Evolutionary conservation across 2,329 filamentous ascomycete species (phyloP).

Genomic region (Pezicula neosporulosa): DNA sequence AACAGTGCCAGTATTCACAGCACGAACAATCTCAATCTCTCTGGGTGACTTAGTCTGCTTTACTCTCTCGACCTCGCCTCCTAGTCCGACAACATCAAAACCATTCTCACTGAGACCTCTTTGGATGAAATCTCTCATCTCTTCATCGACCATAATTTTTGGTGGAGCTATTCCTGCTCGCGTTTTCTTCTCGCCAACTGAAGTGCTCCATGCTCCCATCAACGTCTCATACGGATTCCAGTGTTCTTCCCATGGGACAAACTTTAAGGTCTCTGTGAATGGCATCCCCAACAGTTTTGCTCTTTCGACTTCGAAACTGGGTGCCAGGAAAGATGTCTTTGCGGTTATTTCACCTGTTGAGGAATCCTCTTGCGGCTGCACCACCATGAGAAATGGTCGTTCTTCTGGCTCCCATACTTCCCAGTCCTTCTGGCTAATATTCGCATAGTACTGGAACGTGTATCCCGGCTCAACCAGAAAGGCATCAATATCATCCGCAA

Average conservation of each 20-base stretch:
- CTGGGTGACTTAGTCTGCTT: constrained; percentile 53
- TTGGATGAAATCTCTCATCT: constrained; percentile 61
- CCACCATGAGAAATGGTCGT: constrained; percentile 59
- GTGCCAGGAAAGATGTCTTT: constrained; percentile 55
- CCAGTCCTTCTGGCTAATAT: constrained; percentile 58
- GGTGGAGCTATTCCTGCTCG: constrained; percentile 18
- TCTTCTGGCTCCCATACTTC: constrained; percentile 65
- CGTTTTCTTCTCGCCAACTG: constrained; percentile 22
- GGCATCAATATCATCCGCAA: constrained; percentile 47
- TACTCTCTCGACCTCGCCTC: constrained; percentile 52
- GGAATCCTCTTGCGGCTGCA: constrained; percentile 41
- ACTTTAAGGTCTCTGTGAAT: constrained; percentile 43
- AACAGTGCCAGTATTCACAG: constrained; percentile 62
- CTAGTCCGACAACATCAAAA: constrained; percentile 53
- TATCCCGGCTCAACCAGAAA: constrained; percentile 63
- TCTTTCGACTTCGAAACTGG: constrained; percentile 57
- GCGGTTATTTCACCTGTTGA: constrained; percentile 40
- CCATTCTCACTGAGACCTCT: constrained; percentile 50
- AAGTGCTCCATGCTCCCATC: constrained; percentile 31
- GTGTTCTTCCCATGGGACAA: constrained; percentile 61
- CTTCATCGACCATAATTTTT: constrained; percentile 61
- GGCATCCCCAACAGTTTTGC: constrained; percentile 58
- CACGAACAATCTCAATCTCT: constrained; percentile 54
- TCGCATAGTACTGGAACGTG: constrained; percentile 61
- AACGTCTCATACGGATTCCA: constrained; percentile 61